These are phyloP conservation scores for Juncus effusus DNA, from an alignment of 176 grass and related monocot genomes.

Conservation along the genomic window DNA sequence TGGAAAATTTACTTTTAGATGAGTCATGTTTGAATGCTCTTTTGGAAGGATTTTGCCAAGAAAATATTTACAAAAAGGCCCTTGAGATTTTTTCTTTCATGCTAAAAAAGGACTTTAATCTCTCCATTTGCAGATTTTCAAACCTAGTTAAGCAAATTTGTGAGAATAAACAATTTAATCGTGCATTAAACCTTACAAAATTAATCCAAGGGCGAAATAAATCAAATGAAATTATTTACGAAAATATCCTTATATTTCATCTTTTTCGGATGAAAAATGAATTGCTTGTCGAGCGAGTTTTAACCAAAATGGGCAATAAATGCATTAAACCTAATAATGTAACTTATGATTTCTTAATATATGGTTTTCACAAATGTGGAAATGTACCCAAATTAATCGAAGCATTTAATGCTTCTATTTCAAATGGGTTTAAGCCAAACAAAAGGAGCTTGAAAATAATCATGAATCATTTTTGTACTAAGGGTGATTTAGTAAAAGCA, in stretches of 20 bases:
- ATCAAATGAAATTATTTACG: constrained; percentile 45
- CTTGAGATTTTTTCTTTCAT: constrained; percentile 57
- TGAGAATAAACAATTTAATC: constrained; percentile 38
- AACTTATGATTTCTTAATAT: constrained; percentile 82
- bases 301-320: constrained; percentile 54
- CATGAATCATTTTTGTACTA: constrained; percentile 49
- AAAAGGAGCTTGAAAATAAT: constrained; percentile 84
- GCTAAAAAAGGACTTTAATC: constrained; percentile 40
- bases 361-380: constrained; percentile 75
- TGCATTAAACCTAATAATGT: constrained; percentile 50
- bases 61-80: constrained; percentile 55
- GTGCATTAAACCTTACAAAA: constrained; percentile 46
- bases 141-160: constrained; percentile 59
- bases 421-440: constrained; percentile 57
- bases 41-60: constrained; percentile 40
- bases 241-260: constrained; percentile 79
- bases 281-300: constrained; percentile 44
- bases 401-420: constrained; percentile 60
- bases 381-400: constrained; percentile 43
- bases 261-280: constrained; percentile 53
- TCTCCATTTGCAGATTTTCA: constrained; percentile 74
- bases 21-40: constrained; percentile 54
- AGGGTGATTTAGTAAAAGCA: constrained; percentile 56
- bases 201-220: constrained; percentile 37
- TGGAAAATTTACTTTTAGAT: constrained; percentile 31